These are phyloP conservation scores for Manihot esculenta DNA, from an alignment of 441 rosid species.

Conservation along the genomic window DNA sequence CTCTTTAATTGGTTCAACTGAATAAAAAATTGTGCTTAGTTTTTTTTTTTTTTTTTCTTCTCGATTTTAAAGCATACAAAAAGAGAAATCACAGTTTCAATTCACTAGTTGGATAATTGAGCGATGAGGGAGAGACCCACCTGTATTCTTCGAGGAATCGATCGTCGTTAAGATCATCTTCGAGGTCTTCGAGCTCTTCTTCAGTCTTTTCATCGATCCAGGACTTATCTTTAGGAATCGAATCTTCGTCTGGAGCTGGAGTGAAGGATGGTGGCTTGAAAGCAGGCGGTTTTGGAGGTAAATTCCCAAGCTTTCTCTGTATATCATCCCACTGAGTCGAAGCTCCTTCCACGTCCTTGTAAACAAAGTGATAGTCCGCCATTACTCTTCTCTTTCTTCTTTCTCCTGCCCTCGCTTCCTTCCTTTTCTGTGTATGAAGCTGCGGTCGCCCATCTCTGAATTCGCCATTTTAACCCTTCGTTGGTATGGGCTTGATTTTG, in stretches of 20 bases:
- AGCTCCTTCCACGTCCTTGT: slow-evolving; percentile 95
- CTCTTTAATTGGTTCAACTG: neutral
- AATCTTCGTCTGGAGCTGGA: slow-evolving; percentile 62
- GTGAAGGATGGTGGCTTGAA: slow-evolving; percentile 86
- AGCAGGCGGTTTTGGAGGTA: slow-evolving; percentile 79
- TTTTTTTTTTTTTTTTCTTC: neutral
- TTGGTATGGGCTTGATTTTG: neutral
- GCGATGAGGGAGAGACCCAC: slow-evolving; percentile 27
- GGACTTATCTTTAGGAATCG: slow-evolving; percentile 71
- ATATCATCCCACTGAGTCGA: slow-evolving; percentile 99
- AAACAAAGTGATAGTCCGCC: slow-evolving; percentile 95
- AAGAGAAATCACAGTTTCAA: neutral
- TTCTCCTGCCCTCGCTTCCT: neutral
- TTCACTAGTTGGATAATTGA: neutral
- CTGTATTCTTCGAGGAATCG: slow-evolving; percentile 95
- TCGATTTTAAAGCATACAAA: neutral
- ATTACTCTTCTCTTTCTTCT: slow-evolving; percentile 26
- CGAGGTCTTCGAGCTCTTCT: slow-evolving; percentile 84
- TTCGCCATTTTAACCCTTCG: neutral
- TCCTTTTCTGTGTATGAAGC: too few relatives aligned
- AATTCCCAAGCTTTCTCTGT: slow-evolving; percentile 91
- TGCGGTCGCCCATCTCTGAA: too few relatives aligned
- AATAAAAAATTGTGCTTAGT: neutral
- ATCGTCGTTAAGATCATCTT: slow-evolving; percentile 87
- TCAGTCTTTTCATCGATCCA: slow-evolving; percentile 77